Evolutionary conservation across 768 basidiomycete genomes (phyloP).

Genomic region (Lepiota venenata): DNA sequence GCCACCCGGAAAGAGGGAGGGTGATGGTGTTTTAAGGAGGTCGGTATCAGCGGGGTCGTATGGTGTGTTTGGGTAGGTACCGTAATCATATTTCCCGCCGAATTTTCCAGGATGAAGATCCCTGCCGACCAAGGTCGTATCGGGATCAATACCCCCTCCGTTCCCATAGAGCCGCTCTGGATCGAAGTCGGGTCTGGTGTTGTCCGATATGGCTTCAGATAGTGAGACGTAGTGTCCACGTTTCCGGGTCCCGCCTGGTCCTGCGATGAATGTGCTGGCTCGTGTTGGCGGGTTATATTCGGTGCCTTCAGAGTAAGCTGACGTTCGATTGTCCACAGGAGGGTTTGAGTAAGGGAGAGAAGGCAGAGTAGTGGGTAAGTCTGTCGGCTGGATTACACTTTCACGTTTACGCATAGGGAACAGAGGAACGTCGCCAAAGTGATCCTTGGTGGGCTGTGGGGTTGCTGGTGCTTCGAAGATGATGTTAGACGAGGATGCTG

Average conservation of each 20-base stretch:
- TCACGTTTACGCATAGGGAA: neutral
- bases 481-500: neutral
- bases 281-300: conserved; percentile 2
- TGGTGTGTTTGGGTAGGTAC: neutral
- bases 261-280: neutral
- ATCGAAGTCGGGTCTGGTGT: conserved; percentile 3
- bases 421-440: neutral
- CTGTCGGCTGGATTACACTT: neutral
- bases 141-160: neutral
- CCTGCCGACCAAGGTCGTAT: neutral
- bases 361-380: neutral
- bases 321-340: neutral
- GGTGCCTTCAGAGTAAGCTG: neutral
- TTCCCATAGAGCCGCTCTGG: neutral
- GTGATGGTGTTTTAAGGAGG: conserved; percentile 10
- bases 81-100: neutral
- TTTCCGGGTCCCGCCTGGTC: neutral
- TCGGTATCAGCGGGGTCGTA: conserved; percentile 1
- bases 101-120: neutral
- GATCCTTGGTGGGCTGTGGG: neutral
- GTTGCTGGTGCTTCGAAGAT: neutral
- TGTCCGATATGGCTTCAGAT: neutral
- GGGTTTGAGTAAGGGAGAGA: neutral
- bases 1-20: conserved; percentile 6
- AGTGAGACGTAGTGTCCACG: conserved; percentile 4